Percentiles rank a stretch among this genome's conserved stretches.
phyloP scores from a whole-genome alignment of 2,329 filamentous ascomycete species.

The Penicillium sp. region DNA sequence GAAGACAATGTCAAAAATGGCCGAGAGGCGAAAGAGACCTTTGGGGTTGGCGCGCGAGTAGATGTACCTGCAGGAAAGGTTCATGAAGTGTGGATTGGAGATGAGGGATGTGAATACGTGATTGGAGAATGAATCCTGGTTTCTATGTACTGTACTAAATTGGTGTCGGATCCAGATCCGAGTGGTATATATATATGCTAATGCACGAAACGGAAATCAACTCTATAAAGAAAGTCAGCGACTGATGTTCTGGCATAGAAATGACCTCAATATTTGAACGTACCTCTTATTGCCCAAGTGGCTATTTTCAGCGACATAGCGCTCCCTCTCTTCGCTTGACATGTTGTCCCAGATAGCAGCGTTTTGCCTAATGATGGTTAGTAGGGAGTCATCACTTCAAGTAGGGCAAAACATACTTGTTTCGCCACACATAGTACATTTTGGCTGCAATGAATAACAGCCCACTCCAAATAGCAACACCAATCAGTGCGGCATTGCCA shows the following conservation, averaged over 20 bases:
- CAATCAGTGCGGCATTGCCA: conserved; percentile 60
- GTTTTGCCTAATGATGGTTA: conserved; percentile 26
- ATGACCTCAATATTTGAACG: background rate
- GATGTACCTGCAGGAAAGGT: conserved; percentile 58
- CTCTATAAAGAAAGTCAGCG: conserved; percentile 21
- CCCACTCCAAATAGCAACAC: conserved; percentile 52
- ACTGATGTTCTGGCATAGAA: too few relatives aligned
- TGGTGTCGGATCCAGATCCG: background rate
- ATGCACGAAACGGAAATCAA: conserved; percentile 42
- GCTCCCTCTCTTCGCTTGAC: conserved; percentile 38
- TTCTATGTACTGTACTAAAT: background rate
- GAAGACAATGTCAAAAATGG: conserved; percentile 44
- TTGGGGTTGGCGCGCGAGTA: conserved; percentile 55
- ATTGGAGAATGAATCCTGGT: conserved; percentile 53
- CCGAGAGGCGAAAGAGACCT: conserved; percentile 52
- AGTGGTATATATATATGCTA: conserved; percentile 11
- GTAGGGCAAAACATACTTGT: conserved; percentile 32
- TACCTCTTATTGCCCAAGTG: conserved; percentile 48
- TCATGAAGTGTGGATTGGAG: conserved; percentile 64
- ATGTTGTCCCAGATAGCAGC: conserved; percentile 42
- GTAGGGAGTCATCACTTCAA: background rate
- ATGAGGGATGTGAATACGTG: conserved; percentile 61
- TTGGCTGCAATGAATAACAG: conserved; percentile 51
- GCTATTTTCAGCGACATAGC: conserved; percentile 41
- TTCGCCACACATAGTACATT: conserved; percentile 42